Evolutionary conservation across 176 grass and related monocot species (phyloP), one percentile per base, ranked within the genome.

Genomic region (Avena insularis): DNA sequence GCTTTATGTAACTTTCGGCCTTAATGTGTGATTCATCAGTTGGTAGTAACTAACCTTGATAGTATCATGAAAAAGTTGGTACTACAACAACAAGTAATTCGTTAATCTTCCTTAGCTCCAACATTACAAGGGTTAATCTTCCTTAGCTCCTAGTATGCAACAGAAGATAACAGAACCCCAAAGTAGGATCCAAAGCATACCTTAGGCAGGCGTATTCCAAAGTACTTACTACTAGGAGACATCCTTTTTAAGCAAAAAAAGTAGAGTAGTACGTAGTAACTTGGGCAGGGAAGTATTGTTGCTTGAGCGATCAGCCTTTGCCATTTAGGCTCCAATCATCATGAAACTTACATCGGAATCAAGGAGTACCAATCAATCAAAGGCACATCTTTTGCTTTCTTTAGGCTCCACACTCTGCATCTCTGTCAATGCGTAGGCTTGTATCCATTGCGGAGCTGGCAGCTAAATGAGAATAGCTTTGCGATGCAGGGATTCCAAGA

Each of bases 401-500:
- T n/a, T 74, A 40, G 59, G 77, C 10, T 2, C 10, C 45, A 51
- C 50, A 51, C 29, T 51, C 55, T 8, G 55, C 6, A n/a, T 23
- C 65, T 59, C 12, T 54, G 27, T 70, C 69, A 27, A 83, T 86
- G 75, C 84, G 31, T 84, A 83, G 46, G 68, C 43, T 71, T 84
- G 74, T 71, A 6, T 46, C 15, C 82, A 70, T 77, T 10, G 63
- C 1, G 70, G 84, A 71, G 82, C 60, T 71, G 86, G 62, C 85
- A 87, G 48, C 40, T 90, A 87, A 87, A 92, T 36, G 59, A 19
- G 48, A 10, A 89, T 86, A 49, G 83, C 75, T 93, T 75, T 35
- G 79, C 10, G 82, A 64, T 84, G 75, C 92, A 99, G 97, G 97
- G 94, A 97, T 88, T 82, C 85, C 83, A 85, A 75, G 88, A 88